Conservation (phyloP, 495 filamentous ascomycete genomes). For the Rhypophila decipiens region DNA sequence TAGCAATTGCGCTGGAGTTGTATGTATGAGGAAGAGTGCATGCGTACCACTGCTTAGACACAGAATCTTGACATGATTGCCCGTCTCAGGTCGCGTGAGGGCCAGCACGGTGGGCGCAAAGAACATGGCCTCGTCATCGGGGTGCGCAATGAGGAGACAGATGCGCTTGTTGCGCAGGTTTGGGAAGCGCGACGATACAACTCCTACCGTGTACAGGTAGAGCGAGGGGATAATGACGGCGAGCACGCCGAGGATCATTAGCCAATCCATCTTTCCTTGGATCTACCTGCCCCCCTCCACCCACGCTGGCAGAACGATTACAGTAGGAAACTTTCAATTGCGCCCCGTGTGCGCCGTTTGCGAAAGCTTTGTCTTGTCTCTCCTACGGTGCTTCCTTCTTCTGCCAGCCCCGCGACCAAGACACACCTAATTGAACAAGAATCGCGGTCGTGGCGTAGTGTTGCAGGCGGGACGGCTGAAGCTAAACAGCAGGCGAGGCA, state of each 20-base stretch:
- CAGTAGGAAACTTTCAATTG: too few species aligned
- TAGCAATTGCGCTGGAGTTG: background rate
- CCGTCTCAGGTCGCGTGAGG: constrained; percentile 62
- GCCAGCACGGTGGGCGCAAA: constrained; percentile 84
- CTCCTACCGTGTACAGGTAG: constrained; percentile 53
- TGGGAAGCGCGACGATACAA: constrained; percentile 55
- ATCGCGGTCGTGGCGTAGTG: too few species aligned
- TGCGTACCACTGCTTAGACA: constrained; percentile 75
- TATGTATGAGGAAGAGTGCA: background rate
- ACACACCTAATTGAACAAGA: too few species aligned
- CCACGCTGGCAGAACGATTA: too few species aligned
- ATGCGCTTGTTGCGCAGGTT: constrained; percentile 71
- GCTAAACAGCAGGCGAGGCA: too few species aligned
- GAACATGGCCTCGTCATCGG: constrained; percentile 99
- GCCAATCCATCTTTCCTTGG: constrained; percentile 18
- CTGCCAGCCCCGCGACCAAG: too few species aligned
- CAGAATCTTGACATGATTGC: constrained; percentile 88
- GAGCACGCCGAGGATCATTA: constrained; percentile 35
- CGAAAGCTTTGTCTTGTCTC: too few species aligned
- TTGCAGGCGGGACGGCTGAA: too few species aligned
- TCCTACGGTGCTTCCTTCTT: too few species aligned
- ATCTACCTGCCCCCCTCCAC: background rate
- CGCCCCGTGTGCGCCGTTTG: too few species aligned
- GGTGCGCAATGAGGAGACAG: constrained; percentile 89
- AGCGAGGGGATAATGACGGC: constrained; percentile 54